Conservation (phyloP, 2,329 filamentous ascomycete species). For the Colletotrichum filicis region DNA sequence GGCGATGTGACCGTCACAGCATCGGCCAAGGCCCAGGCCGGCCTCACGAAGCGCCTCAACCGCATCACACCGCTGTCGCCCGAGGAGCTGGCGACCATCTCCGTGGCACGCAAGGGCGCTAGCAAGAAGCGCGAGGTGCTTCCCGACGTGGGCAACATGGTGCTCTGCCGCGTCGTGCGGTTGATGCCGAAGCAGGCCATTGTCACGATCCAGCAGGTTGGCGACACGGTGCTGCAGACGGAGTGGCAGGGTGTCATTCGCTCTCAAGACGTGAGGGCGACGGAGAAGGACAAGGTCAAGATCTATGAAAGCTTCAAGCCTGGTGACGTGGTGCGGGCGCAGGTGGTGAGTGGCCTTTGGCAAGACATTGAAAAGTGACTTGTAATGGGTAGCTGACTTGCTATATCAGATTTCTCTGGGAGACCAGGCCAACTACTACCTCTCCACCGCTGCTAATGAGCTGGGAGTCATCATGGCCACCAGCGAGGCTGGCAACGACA, state of each 20-base stretch:
- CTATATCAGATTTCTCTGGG: constrained; percentile 79
- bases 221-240: constrained; percentile 76
- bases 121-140: constrained; percentile 74
- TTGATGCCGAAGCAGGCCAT: constrained; percentile 87
- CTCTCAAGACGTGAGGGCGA: constrained; percentile 90
- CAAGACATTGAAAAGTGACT: neutral
- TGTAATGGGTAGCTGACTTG: constrained; percentile 24
- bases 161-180: constrained; percentile 87
- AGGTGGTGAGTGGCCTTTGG: constrained; percentile 70
- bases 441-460: constrained; percentile 92
- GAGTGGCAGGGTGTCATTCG: constrained; percentile 89
- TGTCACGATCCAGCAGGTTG: constrained; percentile 86
- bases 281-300: constrained; percentile 94
- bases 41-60: constrained; percentile 68
- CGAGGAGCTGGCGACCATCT: constrained; percentile 62
- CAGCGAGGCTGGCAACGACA: constrained; percentile 87
- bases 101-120: constrained; percentile 57
- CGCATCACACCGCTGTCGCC: constrained; percentile 61
- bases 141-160: constrained; percentile 82
- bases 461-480: constrained; percentile 93
- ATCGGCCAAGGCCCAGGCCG: constrained; percentile 57
- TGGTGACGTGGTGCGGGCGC: constrained; percentile 89
- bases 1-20: constrained; percentile 72
- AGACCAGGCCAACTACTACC: constrained; percentile 94
- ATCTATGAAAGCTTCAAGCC: constrained; percentile 92